A percentile compares a stretch with the other conserved stretches of the same genome.
Evolutionary conservation across 768 basidiomycete species (phyloP).

Genomic region (Astraeus odoratus): DNA sequence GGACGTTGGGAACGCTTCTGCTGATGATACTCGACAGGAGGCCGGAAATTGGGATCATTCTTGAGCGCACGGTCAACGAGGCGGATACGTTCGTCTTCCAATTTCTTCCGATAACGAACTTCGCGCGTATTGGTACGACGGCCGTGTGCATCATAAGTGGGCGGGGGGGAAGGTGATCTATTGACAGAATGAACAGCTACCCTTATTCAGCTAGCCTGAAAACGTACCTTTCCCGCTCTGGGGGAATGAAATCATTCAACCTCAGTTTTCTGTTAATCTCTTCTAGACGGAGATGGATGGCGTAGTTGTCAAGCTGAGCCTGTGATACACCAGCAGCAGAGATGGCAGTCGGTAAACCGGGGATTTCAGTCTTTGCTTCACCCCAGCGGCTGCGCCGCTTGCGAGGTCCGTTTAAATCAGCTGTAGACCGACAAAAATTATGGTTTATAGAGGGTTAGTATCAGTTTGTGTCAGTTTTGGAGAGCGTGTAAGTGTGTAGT

Average conservation of each 20-base stretch:
- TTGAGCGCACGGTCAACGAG: constrained; percentile 97
- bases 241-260: constrained; percentile 91
- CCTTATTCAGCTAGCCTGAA: background rate
- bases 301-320: constrained; percentile 95
- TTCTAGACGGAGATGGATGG: constrained; percentile 90
- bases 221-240: constrained; percentile 84
- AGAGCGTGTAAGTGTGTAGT: constrained; percentile 22
- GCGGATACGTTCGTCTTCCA: constrained; percentile 85
- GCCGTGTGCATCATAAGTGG: constrained; percentile 95
- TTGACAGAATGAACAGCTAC: constrained; percentile 11
- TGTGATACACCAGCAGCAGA: constrained; percentile 90
- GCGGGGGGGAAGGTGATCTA: constrained; percentile 94
- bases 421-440: constrained; percentile 43
- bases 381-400: constrained; percentile 99
- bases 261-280: constrained; percentile 96
- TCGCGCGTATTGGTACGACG: constrained; percentile 98
- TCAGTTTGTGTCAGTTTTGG: constrained; percentile 32
- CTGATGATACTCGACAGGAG: constrained; percentile 94
- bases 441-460: constrained; percentile 52
- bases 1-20: constrained; percentile 91
- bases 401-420: constrained; percentile 79
- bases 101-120: constrained; percentile 94
- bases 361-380: constrained; percentile 84
- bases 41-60: constrained; percentile 95
- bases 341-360: constrained; percentile 92